phyloP scores from a whole-genome alignment of 192 early-diverging fungal genomes.

The Umbelopsis sp. region DNA sequence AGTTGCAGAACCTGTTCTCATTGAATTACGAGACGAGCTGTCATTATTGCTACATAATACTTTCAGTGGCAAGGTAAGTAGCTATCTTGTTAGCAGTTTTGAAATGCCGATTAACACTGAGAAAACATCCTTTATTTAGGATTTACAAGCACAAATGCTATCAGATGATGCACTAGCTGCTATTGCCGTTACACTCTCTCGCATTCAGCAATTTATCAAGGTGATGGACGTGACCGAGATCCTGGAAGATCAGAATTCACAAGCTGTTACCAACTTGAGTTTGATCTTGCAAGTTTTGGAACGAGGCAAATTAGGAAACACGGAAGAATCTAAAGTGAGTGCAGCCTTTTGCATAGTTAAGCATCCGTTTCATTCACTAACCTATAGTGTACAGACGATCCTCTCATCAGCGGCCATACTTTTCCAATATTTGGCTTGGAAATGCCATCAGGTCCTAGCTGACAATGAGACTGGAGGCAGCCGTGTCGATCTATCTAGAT shows the following conservation, averaged over 20 bases:
- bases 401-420: conserved; percentile 35
- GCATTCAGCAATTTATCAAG: conserved; percentile 31
- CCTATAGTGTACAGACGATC: conserved; percentile 21
- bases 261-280: not conserved
- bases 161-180: conserved; percentile 29
- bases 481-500: not conserved
- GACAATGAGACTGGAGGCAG: not conserved
- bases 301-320: not conserved
- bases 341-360: not conserved
- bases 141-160: conserved; percentile 27
- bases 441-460: conserved; percentile 8
- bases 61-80: conserved; percentile 33
- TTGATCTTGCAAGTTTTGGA: not conserved
- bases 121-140: conserved; percentile 17
- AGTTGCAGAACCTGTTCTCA: conserved; percentile 42
- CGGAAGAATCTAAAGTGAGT: not conserved
- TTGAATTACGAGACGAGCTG: conserved; percentile 37
- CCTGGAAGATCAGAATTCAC: conserved; percentile 27
- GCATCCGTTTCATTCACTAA: no score
- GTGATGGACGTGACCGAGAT: conserved; percentile 27
- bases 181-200: conserved; percentile 27
- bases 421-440: conserved; percentile 44
- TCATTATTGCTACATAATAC: conserved; percentile 31
- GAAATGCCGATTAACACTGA: not conserved
- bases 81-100: not conserved